Evolutionary conservation across 805 yeast genomes (phyloP), one percentile per base, ranked within the genome.

Genomic region (Starmerella bombicola): DNA sequence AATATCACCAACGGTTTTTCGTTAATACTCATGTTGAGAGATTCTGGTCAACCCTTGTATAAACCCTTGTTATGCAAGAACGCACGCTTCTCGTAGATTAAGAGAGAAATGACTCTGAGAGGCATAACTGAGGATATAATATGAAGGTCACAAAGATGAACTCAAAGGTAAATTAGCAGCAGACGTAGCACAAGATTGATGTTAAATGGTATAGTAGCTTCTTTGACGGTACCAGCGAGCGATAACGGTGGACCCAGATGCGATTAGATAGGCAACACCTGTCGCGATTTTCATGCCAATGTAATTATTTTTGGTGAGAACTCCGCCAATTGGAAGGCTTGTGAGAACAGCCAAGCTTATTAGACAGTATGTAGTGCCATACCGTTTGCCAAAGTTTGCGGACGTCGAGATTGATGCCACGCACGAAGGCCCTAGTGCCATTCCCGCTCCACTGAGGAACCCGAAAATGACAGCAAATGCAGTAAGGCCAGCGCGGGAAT

Each of bases 351-450:
- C 65, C 23, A 61, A 45, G 30, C 60, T 54, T 10, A 52, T 61
- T 25, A 61, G 39, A 26, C 73, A 73, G 55, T 74, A 77, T 45
- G 74, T 67, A 13, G 81, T 67, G 0, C 84, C 84, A 48, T 74
- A 79, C 19, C 78, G 59, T 48, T 70, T 73, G 16, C 85, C 85
- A 56, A 77, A 78, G 41, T 74, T 71, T 41, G 67, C 63, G 0
- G 77, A 73, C 10, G 67, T 69, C 17, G 77, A 71, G 25, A 80
- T 73, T 30, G 71, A 70, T 0, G 80, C 70, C 16, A 77, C 67
- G 46, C 85, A 78, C 2, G 73, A 74, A 0, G 88, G 85, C 0
- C 79, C 70, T 33, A 79, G 53, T 1, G 80, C 67, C 33, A 80
- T 61, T 5, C 78, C 71, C 16, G 79, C 69, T 3, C 82, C 75